Base-by-base conservation (phyloP, 192 early-diverging fungal genomes). In the Coemansia sp. region DNA sequence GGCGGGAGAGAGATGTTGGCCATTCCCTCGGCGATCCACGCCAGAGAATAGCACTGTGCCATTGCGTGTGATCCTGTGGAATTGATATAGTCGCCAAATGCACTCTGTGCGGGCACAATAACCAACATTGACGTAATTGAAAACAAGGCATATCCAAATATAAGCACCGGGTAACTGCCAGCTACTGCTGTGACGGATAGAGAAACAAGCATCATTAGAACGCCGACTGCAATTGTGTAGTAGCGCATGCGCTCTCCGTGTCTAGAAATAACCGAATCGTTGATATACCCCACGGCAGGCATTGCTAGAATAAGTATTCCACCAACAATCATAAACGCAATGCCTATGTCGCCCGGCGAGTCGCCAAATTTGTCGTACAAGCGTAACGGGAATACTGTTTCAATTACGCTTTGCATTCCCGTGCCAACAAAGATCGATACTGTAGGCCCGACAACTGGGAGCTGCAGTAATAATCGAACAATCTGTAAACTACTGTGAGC, bases 71-170 rank as follows among this genome's bases (percentile, higher is more conserved):
- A 69, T 11, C 70, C 69, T 3, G 80, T 64, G 0, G 75, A 35
- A 60, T 82, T 82, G 38, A 82, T 77, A 57, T 74, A 82, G 28
- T 82, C 80, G 10, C 80, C 80, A 71, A 82, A 82, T 5, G 80
- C 75, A 49, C 80, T 82, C 53, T 82, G 80, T n/a, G 80, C 75
- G 4, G 80, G 80, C 50, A 82, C 75, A 50, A 75, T 63, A 6
- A 70, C 75, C 33, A 77, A 50, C 80, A 82, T 82, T 1, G 75
- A 64, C n/a, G 69, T 72, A 9, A 75, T 57, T 0, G 75, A 69
- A 75, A 82, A 82, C 64, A 82, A n/a, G 1, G 80, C 60, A 43
- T 82, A 82, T 13, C 80, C 80, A 43, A 72, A 57, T 4, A 82
- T 58, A 9, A 75, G 66, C 50, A 82, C 69, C 6, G 72, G 26